Percentiles rank a stretch among this genome's conserved stretches.
phyloP scores from a whole-genome alignment of 1,139 yeast genomes.

The Petasospora rhodanensis region DNA sequence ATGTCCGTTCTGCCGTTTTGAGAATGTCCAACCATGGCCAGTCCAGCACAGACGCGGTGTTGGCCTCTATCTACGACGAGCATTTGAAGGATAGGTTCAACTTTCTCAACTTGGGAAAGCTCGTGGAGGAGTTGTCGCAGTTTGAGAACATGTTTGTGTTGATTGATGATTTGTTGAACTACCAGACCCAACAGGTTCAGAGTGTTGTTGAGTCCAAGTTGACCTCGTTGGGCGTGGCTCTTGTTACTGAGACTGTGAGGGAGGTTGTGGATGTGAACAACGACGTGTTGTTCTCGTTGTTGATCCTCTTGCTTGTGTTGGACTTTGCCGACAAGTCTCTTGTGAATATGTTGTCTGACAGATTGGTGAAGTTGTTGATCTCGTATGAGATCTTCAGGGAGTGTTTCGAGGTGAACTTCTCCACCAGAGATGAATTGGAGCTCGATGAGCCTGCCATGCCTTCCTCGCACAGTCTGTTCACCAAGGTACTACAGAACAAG shows the following conservation, averaged over 20 bases:
- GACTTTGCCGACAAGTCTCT: slow-evolving; percentile 24
- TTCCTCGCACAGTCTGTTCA: slow-evolving; percentile 14
- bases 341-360: slow-evolving; percentile 13
- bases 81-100: slow-evolving; percentile 30
- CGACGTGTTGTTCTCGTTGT: slow-evolving; percentile 28
- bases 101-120: slow-evolving; percentile 25
- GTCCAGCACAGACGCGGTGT: slow-evolving; percentile 22
- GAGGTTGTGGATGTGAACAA: slow-evolving; percentile 23
- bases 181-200: slow-evolving; percentile 6
- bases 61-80: slow-evolving; percentile 33
- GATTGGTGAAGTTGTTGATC: slow-evolving; percentile 16
- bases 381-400: slow-evolving; percentile 17
- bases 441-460: slow-evolving; percentile 17
- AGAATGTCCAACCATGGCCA: slow-evolving; percentile 11
- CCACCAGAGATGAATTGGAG: slow-evolving; percentile 15
- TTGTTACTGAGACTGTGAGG: slow-evolving; percentile 23
- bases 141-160: slow-evolving; percentile 25
- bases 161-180: slow-evolving; percentile 15
- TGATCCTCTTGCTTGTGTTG: slow-evolving; percentile 34
- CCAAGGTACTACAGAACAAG: slow-evolving; percentile 9
- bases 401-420: slow-evolving; percentile 17
- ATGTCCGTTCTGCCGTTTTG: slow-evolving; percentile 16
- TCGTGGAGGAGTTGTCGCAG: slow-evolving; percentile 31
- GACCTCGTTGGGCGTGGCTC: slow-evolving; percentile 13
- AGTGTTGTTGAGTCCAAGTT: slow-evolving; percentile 11